phyloP scores from a whole-genome alignment of 2,329 filamentous ascomycete species.

The Hypoxylon sp. region DNA sequence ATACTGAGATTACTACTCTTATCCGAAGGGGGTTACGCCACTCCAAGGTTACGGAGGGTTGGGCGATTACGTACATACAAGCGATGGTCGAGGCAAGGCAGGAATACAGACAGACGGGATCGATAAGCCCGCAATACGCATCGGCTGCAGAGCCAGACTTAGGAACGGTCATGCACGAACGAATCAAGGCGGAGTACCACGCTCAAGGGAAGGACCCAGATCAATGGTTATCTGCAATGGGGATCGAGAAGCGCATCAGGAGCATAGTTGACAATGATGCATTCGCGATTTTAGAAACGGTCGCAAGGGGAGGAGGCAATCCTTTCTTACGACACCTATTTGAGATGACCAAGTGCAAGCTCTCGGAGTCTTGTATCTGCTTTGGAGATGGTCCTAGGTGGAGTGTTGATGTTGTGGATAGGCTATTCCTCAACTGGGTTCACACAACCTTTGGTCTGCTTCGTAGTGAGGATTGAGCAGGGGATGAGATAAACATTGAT shows the following conservation, averaged over 20 bases:
- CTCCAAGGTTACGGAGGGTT: conserved; percentile 30
- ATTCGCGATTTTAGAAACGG: conserved; percentile 28
- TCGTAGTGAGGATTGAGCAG: background rate
- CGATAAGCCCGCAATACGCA: conserved; percentile 32
- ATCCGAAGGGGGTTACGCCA: conserved; percentile 26
- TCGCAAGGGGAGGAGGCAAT: conserved; percentile 24
- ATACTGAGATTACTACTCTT: conserved; percentile 12
- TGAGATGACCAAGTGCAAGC: conserved; percentile 30
- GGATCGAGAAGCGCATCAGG: conserved; percentile 33
- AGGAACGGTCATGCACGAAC: conserved; percentile 18
- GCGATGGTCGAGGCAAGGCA: conserved; percentile 42
- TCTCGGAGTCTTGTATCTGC: conserved; percentile 38
- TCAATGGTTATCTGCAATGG: conserved; percentile 30
- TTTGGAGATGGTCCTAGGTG: conserved; percentile 44
- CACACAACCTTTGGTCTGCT: conserved; percentile 19
- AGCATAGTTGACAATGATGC: conserved; percentile 18
- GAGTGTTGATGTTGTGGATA: conserved; percentile 39
- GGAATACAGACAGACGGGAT: conserved; percentile 34
- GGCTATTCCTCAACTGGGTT: conserved; percentile 36
- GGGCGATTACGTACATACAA: conserved; percentile 26
- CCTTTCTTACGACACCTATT: conserved; percentile 19
- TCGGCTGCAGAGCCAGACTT: conserved; percentile 36
- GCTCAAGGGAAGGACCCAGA: conserved; percentile 33
- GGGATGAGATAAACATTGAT: background rate
- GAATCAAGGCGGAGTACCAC: conserved; percentile 32